Evolutionary conservation across 75 land plant species (phyloP), one percentile per base, ranked within the genome.

Genomic region (Pinus tabuliformis): DNA sequence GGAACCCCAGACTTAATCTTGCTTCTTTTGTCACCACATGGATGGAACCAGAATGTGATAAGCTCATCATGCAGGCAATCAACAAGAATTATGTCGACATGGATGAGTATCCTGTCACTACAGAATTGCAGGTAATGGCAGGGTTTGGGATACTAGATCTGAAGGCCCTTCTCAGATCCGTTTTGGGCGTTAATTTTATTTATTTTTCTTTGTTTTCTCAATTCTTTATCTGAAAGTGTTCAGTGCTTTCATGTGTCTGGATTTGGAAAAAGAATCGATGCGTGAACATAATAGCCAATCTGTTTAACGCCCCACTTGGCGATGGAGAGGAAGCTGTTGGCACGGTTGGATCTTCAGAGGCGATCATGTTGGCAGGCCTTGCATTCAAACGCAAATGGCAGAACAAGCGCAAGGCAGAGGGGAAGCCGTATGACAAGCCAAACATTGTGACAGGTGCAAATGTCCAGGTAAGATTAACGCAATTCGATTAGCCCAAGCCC

Each of bases 11-110:
- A 73, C 81, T 91, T 58, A 91, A 91, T 72, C 74, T 91, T 68
- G 92, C 94, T 9, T 91, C 94, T 7, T 91, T 91, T 78, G 94
- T 89, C 20, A 89, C 89, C 15, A 91, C 90, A 3, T 89, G 91
- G 91, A 89, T 89, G 91, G 91, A 89, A 77, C 91, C 91, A 6
- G 90, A 90, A 78, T 88, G 91, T 59, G 88, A 90, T 52, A 81
- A 81, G 80, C 91, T 88, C 60, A 88, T 90, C 58, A 73, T 83
- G 81, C 63, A 49, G 15, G 62, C 91, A 14, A 59, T 90, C 13
- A 88, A 83, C 82, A 90, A 90, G 83, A 90, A 90, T 68, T 88
- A 88, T 76, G 90, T 90, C 58, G 92, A 90, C 80, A 88, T 88
- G 88, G 92, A 90, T 36, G 91, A 90, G 82, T 90, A 90, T 37